These are phyloP conservation scores for Dalechampia spathulata DNA, from an alignment of 441 rosid genomes.

Conservation along the genomic window DNA sequence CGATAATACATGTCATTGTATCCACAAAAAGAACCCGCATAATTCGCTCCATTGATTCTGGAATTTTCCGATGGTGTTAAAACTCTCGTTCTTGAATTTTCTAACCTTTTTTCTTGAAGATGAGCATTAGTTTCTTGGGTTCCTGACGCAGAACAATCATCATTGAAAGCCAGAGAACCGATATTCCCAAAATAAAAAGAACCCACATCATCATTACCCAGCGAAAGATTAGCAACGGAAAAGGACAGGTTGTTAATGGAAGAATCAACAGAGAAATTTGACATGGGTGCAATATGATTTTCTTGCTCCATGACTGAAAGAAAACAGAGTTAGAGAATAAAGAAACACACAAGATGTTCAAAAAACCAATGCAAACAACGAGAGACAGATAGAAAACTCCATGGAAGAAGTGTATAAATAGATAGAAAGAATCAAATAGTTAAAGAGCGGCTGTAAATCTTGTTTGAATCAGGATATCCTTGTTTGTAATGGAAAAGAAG, in stretches of 20 bases:
- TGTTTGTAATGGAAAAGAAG: no score
- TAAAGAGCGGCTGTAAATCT: no score
- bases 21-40: neutral
- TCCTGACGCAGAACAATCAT: neutral
- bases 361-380: no score
- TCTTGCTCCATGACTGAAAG: conserved; percentile 1
- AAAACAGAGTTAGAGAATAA: no score
- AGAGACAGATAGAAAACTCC: no score
- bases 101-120: neutral
- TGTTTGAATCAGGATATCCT: no score
- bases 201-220: neutral
- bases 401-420: no score
- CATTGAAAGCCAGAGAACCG: neutral
- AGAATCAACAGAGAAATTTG: neutral
- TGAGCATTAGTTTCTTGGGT: neutral
- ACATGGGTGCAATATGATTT: neutral
- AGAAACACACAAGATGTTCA: no score
- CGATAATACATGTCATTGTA: neutral
- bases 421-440: no score
- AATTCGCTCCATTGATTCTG: neutral
- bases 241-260: neutral
- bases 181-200: neutral
- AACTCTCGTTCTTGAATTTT: neutral
- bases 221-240: neutral
- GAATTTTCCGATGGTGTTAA: neutral